Evolutionary conservation across 2,329 filamentous ascomycete genomes (phyloP), one percentile per base, ranked within the genome.

Genomic region (Hymenoscyphus linearis): DNA sequence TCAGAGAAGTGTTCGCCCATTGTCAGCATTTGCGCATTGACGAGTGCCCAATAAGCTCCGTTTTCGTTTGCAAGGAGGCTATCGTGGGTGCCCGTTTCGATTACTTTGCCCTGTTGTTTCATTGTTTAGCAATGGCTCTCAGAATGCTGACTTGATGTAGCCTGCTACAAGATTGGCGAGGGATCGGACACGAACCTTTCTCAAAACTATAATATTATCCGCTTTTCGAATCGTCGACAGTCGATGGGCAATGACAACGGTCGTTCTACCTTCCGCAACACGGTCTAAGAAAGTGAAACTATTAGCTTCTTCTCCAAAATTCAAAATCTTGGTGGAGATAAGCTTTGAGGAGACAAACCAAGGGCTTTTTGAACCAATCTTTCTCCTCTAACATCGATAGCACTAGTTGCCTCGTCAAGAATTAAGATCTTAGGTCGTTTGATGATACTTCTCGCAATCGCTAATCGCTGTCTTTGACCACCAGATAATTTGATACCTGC

Each of bases 141-240:
- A 1, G 3, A 55, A 5, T 13, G n/a, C 22, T 36, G 27, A 14
- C 26, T 7, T 25, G 22, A 25, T 52, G 6, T 27, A 22, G 50
- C 6, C 12, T 52, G 10, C 1, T 55, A 22, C 7, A 25, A 26
- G 13, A 26, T 2, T 52, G 26, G 3, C 5, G 12, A 40, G 40
- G 93, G 93, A 73, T 97, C 96, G 3, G 91, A 90, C 96, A 0
- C 93, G 97, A 1, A 91, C 91, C 67, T 87, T 83, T 55, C 87
- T 81, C 57, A 96, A 74, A 0, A 96, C 91, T 6, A 92, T 78
- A 61, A 96, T 96, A 37, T 85, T 84, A 69, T 96, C 87, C 1
- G 91, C 90, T 64, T 88, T 84, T 72, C 85, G 87, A 68, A 91
- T 89, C 0, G 89, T 91, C 0, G 86, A 89, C 1, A 91, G 77